Percentiles rank a stretch among this genome's conserved stretches.
Conservation (phyloP, 352 stramenopile genomes). For the Hyaloperonospora brassicae region DNA sequence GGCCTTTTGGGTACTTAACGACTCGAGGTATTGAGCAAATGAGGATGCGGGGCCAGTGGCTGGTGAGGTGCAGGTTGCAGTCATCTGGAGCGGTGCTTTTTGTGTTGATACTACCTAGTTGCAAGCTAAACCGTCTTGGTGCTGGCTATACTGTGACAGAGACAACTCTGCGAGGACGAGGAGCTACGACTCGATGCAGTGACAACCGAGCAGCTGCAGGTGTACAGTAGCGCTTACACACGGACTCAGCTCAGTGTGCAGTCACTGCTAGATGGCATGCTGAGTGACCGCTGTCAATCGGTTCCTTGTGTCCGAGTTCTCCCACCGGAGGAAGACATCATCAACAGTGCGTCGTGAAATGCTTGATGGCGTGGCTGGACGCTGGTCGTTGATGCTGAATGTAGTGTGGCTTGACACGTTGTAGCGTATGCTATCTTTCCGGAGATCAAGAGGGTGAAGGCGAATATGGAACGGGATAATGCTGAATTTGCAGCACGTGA, state of each 20-base stretch:
- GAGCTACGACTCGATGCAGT: slow-evolving; percentile 37
- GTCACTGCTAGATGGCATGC: slow-evolving; percentile 45
- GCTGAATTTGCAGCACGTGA: slow-evolving; percentile 42
- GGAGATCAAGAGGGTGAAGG: slow-evolving; percentile 53
- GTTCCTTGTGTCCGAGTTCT: slow-evolving; percentile 45
- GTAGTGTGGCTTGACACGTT: not conserved
- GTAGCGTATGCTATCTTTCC: slow-evolving; percentile 56
- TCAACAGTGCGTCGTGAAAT: slow-evolving; percentile 51
- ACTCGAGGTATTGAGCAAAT: slow-evolving; percentile 59
- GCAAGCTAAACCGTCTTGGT: not conserved
- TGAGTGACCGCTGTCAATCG: slow-evolving; percentile 30
- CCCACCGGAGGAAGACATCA: slow-evolving; percentile 59
- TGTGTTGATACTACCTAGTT: not conserved
- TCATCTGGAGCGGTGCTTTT: not conserved
- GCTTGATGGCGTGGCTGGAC: not conserved
- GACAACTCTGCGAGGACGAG: slow-evolving; percentile 34
- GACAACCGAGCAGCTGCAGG: slow-evolving; percentile 30
- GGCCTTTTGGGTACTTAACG: slow-evolving; percentile 66
- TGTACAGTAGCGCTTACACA: slow-evolving; percentile 66
- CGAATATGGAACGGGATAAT: slow-evolving; percentile 40
- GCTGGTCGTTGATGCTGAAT: not conserved
- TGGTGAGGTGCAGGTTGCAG: slow-evolving; percentile 26
- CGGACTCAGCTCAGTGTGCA: slow-evolving; percentile 76
- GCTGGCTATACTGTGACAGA: slow-evolving; percentile 14
- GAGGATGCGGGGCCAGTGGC: slow-evolving; percentile 34